Evolutionary conservation across 257 asterid genomes (phyloP).

Genomic region (Verbena officinalis): DNA sequence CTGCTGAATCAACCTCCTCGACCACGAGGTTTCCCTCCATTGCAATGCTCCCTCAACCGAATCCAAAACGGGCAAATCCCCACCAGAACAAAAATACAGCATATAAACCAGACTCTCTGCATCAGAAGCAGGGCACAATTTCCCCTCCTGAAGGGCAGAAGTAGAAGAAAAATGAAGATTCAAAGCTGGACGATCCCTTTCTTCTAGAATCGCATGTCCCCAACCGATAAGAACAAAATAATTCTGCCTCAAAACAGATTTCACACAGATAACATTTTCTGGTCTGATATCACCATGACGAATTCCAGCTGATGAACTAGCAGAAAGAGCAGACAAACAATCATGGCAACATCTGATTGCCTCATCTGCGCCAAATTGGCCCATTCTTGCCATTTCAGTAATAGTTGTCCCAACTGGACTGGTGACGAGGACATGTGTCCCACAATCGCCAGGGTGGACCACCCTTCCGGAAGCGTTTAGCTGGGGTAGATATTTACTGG

Average conservation of each 20-base stretch:
- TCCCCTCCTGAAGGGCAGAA: constrained; percentile 95
- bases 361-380: constrained; percentile 67
- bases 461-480: constrained; percentile 79
- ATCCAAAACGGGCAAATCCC: constrained; percentile 80
- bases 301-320: constrained; percentile 71
- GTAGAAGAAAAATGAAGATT: constrained; percentile 95
- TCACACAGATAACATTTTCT: constrained; percentile 71
- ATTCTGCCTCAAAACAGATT: constrained; percentile 53
- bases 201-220: constrained; percentile 98
- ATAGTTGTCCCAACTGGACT: constrained; percentile 81
- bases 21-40: constrained; percentile 98
- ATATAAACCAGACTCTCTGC: constrained; percentile 91
- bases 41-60: constrained; percentile 95
- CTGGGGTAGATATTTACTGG: constrained; percentile 80
- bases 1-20: constrained; percentile 94
- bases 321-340: constrained; percentile 81
- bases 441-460: constrained; percentile 83
- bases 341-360: constrained; percentile 95
- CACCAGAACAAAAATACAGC: constrained; percentile 78
- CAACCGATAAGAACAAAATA: constrained; percentile 81
- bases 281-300: constrained; percentile 97
- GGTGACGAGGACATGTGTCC: constrained; percentile 79
- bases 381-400: constrained; percentile 71
- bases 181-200: constrained; percentile 87
- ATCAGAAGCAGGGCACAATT: constrained; percentile 91